phyloP scores from a whole-genome alignment of 345 rosid species.

The Boechera divaricarpa region DNA sequence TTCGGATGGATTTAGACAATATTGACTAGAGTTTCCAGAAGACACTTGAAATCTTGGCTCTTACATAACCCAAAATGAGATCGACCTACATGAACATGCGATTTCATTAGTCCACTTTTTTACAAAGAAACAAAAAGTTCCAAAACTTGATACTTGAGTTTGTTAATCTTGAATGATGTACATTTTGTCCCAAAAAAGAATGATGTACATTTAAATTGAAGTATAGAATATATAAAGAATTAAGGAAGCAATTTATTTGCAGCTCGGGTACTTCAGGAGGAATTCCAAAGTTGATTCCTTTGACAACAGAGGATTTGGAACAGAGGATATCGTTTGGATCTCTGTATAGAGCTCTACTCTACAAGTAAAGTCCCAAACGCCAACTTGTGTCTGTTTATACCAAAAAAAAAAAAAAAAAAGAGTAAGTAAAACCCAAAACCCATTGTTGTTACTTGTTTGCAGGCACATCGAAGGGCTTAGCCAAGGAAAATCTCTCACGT shows the following conservation, averaged over 20 bases:
- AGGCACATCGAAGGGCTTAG: constrained; percentile 73
- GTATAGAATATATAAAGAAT: background rate
- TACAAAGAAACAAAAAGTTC: background rate
- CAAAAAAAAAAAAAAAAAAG: background rate
- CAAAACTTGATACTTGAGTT: background rate
- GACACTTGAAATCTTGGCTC: background rate
- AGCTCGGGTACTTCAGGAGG: constrained; percentile 89
- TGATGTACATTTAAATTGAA: background rate
- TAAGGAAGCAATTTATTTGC: constrained; percentile 18
- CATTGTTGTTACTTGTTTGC: constrained; percentile 33
- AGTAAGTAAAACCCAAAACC: background rate
- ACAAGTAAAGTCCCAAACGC: constrained; percentile 56
- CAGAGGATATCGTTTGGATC: constrained; percentile 73
- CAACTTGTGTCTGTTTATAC: background rate
- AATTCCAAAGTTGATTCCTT: constrained; percentile 81
- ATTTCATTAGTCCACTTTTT: background rate
- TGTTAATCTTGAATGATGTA: background rate
- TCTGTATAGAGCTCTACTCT: constrained; percentile 68
- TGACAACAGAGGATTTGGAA: constrained; percentile 75
- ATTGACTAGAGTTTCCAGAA: background rate
- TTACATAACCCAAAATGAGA: background rate
- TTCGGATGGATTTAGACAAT: background rate
- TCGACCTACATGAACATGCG: background rate
- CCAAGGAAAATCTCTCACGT: constrained; percentile 82
- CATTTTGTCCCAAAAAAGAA: too few species aligned